Percentiles rank a stretch among this genome's conserved stretches.
Conservation (phyloP, 805 yeast species). For the Soucietia sequanensis region DNA sequence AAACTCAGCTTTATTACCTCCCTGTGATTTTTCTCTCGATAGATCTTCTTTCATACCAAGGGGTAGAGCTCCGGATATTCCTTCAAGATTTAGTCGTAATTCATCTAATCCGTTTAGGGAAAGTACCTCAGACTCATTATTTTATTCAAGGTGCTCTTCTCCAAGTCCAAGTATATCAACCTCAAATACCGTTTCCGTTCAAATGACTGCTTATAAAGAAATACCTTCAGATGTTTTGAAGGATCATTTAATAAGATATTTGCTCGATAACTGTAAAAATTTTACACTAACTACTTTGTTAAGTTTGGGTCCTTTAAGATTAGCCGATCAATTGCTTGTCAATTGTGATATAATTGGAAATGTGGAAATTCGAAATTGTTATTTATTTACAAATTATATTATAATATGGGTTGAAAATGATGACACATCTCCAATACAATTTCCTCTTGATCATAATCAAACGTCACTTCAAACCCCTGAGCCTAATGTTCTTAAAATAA, state of each 20-base stretch:
- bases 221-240: constrained; percentile 27
- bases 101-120: neutral
- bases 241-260: constrained; percentile 25
- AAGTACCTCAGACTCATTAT: neutral
- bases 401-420: constrained; percentile 20
- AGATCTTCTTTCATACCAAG: no score
- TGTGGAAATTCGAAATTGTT: constrained; percentile 13
- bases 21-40: no score
- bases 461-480: constrained; percentile 19
- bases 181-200: constrained; percentile 14
- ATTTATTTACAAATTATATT: constrained; percentile 33
- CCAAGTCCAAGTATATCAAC: constrained; percentile 20
- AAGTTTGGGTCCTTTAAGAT: constrained; percentile 32
- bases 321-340: constrained; percentile 33
- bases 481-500: constrained; percentile 22
- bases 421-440: constrained; percentile 7
- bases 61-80: no score
- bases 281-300: constrained; percentile 25
- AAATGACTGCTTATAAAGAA: constrained; percentile 13
- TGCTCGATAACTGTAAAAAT: constrained; percentile 21
- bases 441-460: constrained; percentile 8
- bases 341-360: constrained; percentile 12
- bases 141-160: constrained; percentile 13
- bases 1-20: no score
- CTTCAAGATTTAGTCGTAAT: no score